Conservation (phyloP, 257 asterid species). For the Petunia axillaris region DNA sequence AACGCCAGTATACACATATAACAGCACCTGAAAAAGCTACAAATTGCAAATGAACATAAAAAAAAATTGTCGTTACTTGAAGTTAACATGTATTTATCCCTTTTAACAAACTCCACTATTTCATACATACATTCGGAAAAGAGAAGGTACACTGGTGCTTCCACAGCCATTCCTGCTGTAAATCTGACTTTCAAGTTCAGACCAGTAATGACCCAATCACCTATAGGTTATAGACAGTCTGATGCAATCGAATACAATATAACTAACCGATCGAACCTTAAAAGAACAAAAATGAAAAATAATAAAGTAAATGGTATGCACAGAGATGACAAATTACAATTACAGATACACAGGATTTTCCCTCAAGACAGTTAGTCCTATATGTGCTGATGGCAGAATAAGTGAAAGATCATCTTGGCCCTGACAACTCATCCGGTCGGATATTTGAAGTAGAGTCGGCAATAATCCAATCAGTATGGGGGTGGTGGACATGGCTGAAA, state of each 20-base stretch:
- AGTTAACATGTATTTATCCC: neutral
- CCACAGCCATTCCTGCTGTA: constrained; percentile 23
- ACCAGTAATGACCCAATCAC: constrained; percentile 26
- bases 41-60: neutral
- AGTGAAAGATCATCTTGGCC: constrained; percentile 43
- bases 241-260: constrained; percentile 25
- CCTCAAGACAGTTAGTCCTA: neutral
- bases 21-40: neutral
- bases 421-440: constrained; percentile 48
- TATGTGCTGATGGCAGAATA: constrained; percentile 7
- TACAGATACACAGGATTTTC: constrained; percentile 17
- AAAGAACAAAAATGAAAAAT: neutral
- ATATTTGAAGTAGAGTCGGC: constrained; percentile 44
- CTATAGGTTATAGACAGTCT: constrained; percentile 43
- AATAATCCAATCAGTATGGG: constrained; percentile 44
- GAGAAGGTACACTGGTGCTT: constrained; percentile 29
- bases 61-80: neutral
- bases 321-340: constrained; percentile 30
- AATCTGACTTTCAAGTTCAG: constrained; percentile 23
- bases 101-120: constrained; percentile 26
- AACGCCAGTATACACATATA: no score
- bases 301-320: constrained; percentile 31
- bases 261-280: neutral
- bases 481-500: constrained; percentile 39
- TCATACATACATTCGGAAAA: constrained; percentile 19